These are phyloP conservation scores for Spiraea crenata DNA, from an alignment of 331 rosid genomes.

Conservation along the genomic window DNA sequence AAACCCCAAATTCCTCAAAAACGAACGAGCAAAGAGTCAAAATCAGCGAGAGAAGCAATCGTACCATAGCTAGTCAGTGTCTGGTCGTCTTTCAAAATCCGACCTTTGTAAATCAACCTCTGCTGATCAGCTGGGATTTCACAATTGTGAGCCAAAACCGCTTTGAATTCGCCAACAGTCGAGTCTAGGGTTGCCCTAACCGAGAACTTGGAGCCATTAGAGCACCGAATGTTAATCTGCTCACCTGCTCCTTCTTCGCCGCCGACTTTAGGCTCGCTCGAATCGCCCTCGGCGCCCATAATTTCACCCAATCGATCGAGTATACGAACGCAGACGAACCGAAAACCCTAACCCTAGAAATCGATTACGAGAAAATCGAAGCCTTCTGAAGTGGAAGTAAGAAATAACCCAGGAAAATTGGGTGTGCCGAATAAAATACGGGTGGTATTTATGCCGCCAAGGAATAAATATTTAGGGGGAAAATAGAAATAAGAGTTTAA, in stretches of 20 bases:
- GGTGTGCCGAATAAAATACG: not conserved
- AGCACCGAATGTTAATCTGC: conserved; percentile 48
- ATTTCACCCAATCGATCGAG: conserved; percentile 25
- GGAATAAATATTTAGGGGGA: not conserved
- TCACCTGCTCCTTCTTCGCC: conserved; percentile 31
- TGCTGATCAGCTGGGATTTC: conserved; percentile 60
- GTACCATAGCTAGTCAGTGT: conserved; percentile 52
- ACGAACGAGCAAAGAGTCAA: not conserved
- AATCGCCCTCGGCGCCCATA: conserved; percentile 61
- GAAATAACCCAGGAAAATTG: conserved; percentile 11
- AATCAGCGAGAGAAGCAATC: not conserved
- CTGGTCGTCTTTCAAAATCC: conserved; percentile 63
- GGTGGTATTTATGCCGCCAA: not conserved
- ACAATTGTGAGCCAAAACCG: conserved; percentile 48
- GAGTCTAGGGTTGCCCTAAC: conserved; percentile 37
- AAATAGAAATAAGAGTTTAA: not conserved
- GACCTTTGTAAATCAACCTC: conserved; percentile 67
- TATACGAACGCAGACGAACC: not conserved
- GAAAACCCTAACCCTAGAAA: conserved; percentile 29
- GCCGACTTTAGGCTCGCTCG: conserved; percentile 39
- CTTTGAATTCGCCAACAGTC: conserved; percentile 48
- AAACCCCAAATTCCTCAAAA: not conserved
- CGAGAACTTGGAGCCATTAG: conserved; percentile 55
- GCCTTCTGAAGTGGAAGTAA: not conserved
- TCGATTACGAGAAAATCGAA: not conserved